Evolutionary conservation across 805 yeast species (phyloP).

Genomic region (Yamadazyma kitorensis): DNA sequence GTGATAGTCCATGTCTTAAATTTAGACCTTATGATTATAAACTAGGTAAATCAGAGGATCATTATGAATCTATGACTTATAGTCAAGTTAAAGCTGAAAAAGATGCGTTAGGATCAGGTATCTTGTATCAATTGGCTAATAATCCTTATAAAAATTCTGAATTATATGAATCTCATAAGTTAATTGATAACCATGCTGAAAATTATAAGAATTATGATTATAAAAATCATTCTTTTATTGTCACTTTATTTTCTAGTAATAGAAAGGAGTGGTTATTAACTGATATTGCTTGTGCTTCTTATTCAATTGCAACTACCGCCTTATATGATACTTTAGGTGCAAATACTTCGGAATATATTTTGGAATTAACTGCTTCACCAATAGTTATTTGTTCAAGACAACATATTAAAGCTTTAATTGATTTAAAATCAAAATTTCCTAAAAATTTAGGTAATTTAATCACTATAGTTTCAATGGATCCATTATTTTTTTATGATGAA

Average conservation of each 20-base stretch:
- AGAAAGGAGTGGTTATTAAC: constrained; percentile 37
- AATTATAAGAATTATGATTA: constrained; percentile 26
- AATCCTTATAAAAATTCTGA: constrained; percentile 19
- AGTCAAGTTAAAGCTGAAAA: constrained; percentile 41
- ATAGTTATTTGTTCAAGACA: constrained; percentile 52
- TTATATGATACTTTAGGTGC: constrained; percentile 41
- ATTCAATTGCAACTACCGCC: constrained; percentile 35
- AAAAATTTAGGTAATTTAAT: constrained; percentile 40
- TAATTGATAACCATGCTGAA: constrained; percentile 25
- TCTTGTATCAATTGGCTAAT: constrained; percentile 29
- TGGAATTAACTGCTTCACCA: constrained; percentile 34
- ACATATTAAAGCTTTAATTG: constrained; percentile 48
- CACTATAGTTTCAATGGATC: constrained; percentile 56
- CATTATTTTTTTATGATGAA: constrained; percentile 16
- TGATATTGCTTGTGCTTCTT: constrained; percentile 33
- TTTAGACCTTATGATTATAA: constrained; percentile 33
- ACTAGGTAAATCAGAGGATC: constrained; percentile 25
- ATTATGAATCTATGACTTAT: constrained; percentile 46
- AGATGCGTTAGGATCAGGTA: constrained; percentile 54
- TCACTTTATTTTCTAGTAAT: constrained; percentile 33
- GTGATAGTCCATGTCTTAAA: constrained; percentile 35
- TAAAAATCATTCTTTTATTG: constrained; percentile 23
- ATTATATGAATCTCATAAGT: constrained; percentile 23
- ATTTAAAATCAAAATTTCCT: constrained; percentile 35
- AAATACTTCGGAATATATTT: constrained; percentile 30